Conservation (phyloP, 371 early-diverging fungal genomes). For the Haplosporangium sp. region DNA sequence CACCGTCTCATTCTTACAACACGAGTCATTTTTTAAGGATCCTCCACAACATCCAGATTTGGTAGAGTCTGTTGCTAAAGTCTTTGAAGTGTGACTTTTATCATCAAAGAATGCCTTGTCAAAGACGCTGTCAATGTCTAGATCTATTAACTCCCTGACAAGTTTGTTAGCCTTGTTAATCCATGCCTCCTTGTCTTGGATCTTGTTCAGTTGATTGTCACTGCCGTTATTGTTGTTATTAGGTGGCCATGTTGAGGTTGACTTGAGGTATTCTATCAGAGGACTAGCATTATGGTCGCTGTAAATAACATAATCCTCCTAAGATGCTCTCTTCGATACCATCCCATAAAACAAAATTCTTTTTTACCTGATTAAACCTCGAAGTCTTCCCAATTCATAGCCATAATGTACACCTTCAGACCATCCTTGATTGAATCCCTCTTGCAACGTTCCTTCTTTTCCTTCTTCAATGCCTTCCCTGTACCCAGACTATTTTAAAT, state of each 20-base stretch:
- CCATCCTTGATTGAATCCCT: conserved; percentile 57
- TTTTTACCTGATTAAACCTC: conserved; percentile 49
- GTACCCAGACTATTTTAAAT: conserved; percentile 35
- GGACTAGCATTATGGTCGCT: conserved; percentile 15
- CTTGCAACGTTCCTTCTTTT: conserved; percentile 42
- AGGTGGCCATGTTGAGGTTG: conserved; percentile 3
- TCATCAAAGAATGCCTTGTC: conserved; percentile 55
- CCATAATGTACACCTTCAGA: conserved; percentile 52
- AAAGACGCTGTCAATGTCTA: conserved; percentile 47
- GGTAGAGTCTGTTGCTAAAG: background rate
- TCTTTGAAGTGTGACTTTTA: background rate
- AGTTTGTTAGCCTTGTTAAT: conserved; percentile 23
- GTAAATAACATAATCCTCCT: too few species aligned
- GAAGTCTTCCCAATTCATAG: conserved; percentile 43
- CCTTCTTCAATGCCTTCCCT: conserved; percentile 55
- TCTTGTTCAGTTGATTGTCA: background rate
- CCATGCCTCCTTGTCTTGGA: conserved; percentile 30
- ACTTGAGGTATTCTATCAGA: conserved; percentile 31
- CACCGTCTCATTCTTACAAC: conserved; percentile 17
- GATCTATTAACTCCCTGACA: conserved; percentile 34
- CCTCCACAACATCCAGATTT: conserved; percentile 23
- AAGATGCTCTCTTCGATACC: background rate
- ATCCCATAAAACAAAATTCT: background rate
- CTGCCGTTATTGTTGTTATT: background rate
- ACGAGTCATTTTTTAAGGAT: conserved; percentile 7